Evolutionary conservation across 192 early-diverging fungal species (phyloP).

Genomic region (Backusella luteola): DNA sequence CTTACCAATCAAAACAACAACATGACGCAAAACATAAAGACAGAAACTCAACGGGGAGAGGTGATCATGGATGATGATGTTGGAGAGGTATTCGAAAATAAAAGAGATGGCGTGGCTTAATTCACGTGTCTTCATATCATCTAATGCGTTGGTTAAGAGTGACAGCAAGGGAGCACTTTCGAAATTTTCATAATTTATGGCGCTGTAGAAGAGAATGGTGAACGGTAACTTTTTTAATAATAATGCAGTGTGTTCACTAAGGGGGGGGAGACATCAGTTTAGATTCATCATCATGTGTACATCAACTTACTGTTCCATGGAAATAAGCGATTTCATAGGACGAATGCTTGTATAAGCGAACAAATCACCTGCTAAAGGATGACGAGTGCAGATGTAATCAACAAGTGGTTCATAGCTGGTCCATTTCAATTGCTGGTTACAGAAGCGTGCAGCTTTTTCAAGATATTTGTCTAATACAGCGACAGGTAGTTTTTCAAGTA

Average conservation of each 20-base stretch:
- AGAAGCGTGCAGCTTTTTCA: conserved; percentile 10
- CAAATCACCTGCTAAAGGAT: conserved; percentile 42
- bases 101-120: conserved; percentile 2
- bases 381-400: conserved; percentile 38
- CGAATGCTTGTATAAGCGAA: conserved; percentile 18
- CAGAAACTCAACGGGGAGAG: background rate
- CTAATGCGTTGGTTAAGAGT: background rate
- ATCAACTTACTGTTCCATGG: conserved; percentile 17
- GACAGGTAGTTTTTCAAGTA: conserved; percentile 16
- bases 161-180: background rate
- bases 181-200: background rate
- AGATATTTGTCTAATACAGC: conserved; percentile 32
- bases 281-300: background rate
- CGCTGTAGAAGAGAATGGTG: conserved; percentile 17
- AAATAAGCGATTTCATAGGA: conserved; percentile 5
- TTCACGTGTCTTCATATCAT: background rate
- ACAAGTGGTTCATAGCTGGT: conserved; percentile 30
- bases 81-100: conserved; percentile 11
- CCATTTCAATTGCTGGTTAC: conserved; percentile 8
- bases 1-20: background rate
- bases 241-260: background rate
- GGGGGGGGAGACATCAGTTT: background rate
- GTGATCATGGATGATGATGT: background rate
- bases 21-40: conserved; percentile 11
- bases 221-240: conserved; percentile 15